Evolutionary conservation across 257 asterid genomes (phyloP), one percentile per base, ranked within the genome.

Genomic region (Phtheirospermum japonicum): DNA sequence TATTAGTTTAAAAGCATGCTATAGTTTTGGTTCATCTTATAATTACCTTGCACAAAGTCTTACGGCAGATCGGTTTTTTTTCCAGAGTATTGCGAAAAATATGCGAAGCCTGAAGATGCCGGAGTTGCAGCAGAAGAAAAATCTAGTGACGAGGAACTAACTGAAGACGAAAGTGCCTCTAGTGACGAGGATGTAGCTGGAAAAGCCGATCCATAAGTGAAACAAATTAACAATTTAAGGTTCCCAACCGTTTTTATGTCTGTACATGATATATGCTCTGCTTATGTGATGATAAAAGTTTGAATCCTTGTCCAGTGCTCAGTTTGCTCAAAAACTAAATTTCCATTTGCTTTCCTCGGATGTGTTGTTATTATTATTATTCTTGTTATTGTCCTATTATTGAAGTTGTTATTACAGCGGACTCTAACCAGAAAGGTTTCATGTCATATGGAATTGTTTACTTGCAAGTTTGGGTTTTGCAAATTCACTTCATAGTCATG

Each of bases 131-230:
- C 87, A 16, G 91, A 86, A 13, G 91, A 76, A 50, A 76, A 80
- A 67, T 77, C 94, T 4, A 89, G 95, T 13, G 94, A 86, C 16
- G 97, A 86, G 61, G 97, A 86, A 69, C 65, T 81, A 66, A 82
- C 75, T 40, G 95, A 86, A 63, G 95, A 82, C 64, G 97, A 81
- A 63, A 75, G 77, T 71, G 31, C 26, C 16, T 89, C 91, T 18
- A 84, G 83, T 9, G 94, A 86, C 6, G 95, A 89, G 11, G 95
- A 84, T 62, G 71, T 86, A 71, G 94, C 82, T 42, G 91, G 97
- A 14, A 84, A 80, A 77, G 86, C 80, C 2, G 97, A 86, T 74
- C 89, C 89, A 12, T 88, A 75, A 16, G 52, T 16, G 23, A 13
- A 45, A 14, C 14, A 16, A 45, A 45, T 12, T 6, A 45, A 45